A percentile compares a stretch with the other conserved stretches of the same genome.
phyloP scores from a whole-genome alignment of 2,329 filamentous ascomycete species.

The Chrysoporthe austroafricana region DNA sequence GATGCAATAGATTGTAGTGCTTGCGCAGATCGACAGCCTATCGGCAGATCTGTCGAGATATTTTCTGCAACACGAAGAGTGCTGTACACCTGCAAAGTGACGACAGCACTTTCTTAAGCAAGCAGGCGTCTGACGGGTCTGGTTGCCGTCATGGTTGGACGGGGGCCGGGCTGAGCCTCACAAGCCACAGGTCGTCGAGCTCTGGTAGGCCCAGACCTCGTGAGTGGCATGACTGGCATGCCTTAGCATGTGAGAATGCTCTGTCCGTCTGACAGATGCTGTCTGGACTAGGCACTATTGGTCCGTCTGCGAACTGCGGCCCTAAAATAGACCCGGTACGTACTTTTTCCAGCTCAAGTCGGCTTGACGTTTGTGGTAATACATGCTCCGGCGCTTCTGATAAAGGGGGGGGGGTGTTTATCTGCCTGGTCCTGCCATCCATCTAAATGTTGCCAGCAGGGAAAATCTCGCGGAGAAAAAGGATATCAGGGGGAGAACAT shows the following conservation, averaged over 20 bases:
- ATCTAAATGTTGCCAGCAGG: too few species aligned
- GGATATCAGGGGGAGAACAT: neutral
- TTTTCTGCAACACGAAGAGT: neutral
- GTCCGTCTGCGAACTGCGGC: neutral
- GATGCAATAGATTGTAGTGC: neutral
- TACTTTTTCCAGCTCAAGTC: neutral
- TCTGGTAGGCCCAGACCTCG: neutral
- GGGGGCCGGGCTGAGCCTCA: neutral
- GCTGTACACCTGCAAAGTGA: slow-evolving; percentile 20
- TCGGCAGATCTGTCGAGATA: neutral
- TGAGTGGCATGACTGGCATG: neutral
- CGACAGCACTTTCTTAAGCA: slow-evolving; percentile 13
- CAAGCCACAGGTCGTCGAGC: neutral
- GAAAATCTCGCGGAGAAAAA: neutral
- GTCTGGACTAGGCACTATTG: neutral
- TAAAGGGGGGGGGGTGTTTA: too few species aligned
- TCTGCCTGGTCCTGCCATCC: too few species aligned
- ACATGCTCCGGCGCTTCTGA: neutral
- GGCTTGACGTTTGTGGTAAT: neutral
- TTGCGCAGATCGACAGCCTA: neutral
- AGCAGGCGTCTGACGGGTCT: neutral
- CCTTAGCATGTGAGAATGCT: neutral
- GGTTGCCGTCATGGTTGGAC: neutral
- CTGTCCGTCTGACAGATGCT: too few species aligned
- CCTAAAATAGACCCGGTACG: neutral